Conservation (phyloP, 192 early-diverging fungal genomes). For the Podila clonocystis region DNA sequence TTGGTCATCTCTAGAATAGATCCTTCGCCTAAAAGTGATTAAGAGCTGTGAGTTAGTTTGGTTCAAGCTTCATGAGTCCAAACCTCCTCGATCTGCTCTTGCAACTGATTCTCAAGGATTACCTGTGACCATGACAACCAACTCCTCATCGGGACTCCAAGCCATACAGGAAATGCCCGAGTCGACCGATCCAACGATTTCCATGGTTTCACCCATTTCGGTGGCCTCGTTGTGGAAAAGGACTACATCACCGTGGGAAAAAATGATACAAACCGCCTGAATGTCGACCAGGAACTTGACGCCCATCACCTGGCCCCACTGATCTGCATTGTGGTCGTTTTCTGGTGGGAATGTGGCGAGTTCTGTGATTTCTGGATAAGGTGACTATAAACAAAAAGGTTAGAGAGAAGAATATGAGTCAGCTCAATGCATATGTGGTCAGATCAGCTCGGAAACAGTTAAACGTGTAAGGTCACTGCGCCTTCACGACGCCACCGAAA, state of each 20-base stretch:
- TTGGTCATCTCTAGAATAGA: conserved; percentile 90
- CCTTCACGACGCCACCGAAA: too few relatives aligned
- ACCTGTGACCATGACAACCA: conserved; percentile 84
- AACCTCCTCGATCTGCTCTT: too few relatives aligned
- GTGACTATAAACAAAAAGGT: conserved; percentile 3
- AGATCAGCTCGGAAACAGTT: background rate
- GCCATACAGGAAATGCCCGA: conserved; percentile 74
- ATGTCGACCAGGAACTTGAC: conserved; percentile 64
- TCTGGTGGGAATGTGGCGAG: conserved; percentile 40
- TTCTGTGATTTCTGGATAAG: conserved; percentile 48
- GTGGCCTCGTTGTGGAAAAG: conserved; percentile 56
- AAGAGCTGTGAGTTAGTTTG: background rate
- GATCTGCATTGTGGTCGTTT: conserved; percentile 31
- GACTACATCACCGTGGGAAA: conserved; percentile 67
- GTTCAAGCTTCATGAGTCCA: background rate
- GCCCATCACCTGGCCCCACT: conserved; percentile 52
- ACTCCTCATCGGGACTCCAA: conserved; percentile 93
- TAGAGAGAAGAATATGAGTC: background rate
- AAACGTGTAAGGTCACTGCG: too few relatives aligned
- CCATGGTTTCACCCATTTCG: conserved; percentile 53
- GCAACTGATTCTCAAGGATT: background rate
- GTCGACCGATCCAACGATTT: conserved; percentile 81
- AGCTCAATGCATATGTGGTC: background rate
- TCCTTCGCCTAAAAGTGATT: conserved; percentile 57
- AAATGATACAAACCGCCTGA: conserved; percentile 62